Evolutionary conservation across 2,329 filamentous ascomycete genomes (phyloP), one percentile per base, ranked within the genome.

Genomic region (Capronia epimyces): DNA sequence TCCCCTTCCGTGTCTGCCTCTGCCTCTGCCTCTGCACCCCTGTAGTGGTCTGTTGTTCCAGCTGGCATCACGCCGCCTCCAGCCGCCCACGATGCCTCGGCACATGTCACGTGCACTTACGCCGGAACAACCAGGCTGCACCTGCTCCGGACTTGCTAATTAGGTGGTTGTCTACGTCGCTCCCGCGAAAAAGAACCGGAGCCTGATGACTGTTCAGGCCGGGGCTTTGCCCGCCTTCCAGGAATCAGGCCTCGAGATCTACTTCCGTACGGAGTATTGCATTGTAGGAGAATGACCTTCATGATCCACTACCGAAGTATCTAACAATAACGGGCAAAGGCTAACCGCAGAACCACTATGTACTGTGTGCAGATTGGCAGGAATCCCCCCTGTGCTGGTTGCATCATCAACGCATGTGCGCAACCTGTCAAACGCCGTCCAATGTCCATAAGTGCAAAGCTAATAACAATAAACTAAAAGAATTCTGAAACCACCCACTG

Each of bases 111-210:
- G 43, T 46, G 43, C 36, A 12, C 15, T 5, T 5, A 20, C 18
- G 8, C 20, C 39, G 39, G 39, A 25, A 42, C 1, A 4, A 18
- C 12, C 20, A 22, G 20, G 39, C 24, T 24, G 12, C 10, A 9
- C 21, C 40, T 43, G 18, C 20, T 12, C 15, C 15, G 6, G 16
- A 10, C 18, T 13, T n/a, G n/a, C n/a, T n/a, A n/a, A n/a, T n/a
- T n/a, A n/a, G n/a, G n/a, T n/a, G n/a, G n/a, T n/a, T n/a, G n/a
- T n/a, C n/a, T n/a, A n/a, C n/a, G n/a, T n/a, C n/a, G n/a, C 16
- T 39, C 25, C 1, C 12, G 31, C 43, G 43, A 46, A 46, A 46
- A 46, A 36, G 43, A 46, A 37, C 21, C 43, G 43, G 43, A 37
- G 29, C 43, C 7, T 37, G 15, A 20, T 37, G 15, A 37, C n/a